Evolutionary conservation across 2,329 filamentous ascomycete species (phyloP).

Genomic region (Myotisia sp.): DNA sequence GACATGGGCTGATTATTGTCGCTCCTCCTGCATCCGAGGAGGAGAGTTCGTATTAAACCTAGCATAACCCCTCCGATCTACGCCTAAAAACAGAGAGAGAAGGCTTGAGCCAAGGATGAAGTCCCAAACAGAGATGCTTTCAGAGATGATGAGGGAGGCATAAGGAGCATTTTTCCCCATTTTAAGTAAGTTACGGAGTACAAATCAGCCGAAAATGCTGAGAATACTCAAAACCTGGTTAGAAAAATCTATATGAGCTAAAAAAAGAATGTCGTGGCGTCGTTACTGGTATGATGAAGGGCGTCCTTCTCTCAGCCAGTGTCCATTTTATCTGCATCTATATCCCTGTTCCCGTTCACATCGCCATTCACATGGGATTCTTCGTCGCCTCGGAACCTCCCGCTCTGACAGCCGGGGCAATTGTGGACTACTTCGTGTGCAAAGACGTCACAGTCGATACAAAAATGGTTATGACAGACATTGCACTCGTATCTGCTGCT

Average conservation of each 20-base stretch:
- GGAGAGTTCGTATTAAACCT: too few relatives aligned
- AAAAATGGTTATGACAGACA: conserved; percentile 81
- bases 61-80: too few relatives aligned
- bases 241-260: not conserved
- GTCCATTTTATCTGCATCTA: conserved; percentile 12
- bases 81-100: too few relatives aligned
- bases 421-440: conserved; percentile 91
- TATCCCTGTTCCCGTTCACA: conserved; percentile 3
- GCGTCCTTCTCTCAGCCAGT: conserved; percentile 10
- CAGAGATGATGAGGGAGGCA: too few relatives aligned
- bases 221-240: too few relatives aligned
- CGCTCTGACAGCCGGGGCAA: conserved; percentile 70
- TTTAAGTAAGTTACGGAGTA: too few relatives aligned
- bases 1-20: too few relatives aligned
- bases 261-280: conserved; percentile 2
- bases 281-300: not conserved
- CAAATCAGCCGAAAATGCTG: too few relatives aligned
- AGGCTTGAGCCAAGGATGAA: too few relatives aligned
- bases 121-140: too few relatives aligned
- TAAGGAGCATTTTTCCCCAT: too few relatives aligned
- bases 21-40: too few relatives aligned
- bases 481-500: conserved; percentile 79
- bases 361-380: conserved; percentile 2
- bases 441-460: conserved; percentile 94
- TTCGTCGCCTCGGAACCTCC: conserved; percentile 9